These are phyloP conservation scores for Phylloporus sp. DNA, from an alignment of 768 basidiomycete species.

Conservation along the genomic window DNA sequence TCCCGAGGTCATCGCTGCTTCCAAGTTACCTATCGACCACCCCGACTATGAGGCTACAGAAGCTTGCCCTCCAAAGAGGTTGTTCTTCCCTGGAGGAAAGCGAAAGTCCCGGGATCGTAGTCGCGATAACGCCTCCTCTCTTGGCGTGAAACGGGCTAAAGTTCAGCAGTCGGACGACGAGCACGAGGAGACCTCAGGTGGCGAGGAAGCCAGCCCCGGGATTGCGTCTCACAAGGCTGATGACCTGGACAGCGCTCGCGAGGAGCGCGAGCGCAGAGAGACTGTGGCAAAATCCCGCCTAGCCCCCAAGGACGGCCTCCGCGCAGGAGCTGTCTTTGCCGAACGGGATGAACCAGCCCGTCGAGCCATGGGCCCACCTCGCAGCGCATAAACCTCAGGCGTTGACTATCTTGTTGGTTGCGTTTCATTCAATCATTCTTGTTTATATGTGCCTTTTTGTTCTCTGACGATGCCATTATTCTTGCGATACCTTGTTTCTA, in stretches of 20 bases:
- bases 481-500: constrained; percentile 12
- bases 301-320: constrained; percentile 25
- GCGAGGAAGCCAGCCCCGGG: constrained; percentile 9
- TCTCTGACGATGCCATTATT: not conserved
- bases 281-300: constrained; percentile 19
- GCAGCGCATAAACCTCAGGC: constrained; percentile 12
- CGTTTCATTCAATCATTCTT: constrained; percentile 4
- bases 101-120: constrained; percentile 25
- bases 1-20: constrained; percentile 38
- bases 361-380: constrained; percentile 29
- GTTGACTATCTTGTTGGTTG: not conserved
- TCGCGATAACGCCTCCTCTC: constrained; percentile 9
- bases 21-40: constrained; percentile 55
- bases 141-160: constrained; percentile 15
- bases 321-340: constrained; percentile 25
- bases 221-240: not conserved
- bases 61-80: constrained; percentile 50
- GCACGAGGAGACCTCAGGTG: constrained; percentile 9
- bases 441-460: not conserved
- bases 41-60: constrained; percentile 62
- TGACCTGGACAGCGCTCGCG: constrained; percentile 13
- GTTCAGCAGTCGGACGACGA: constrained; percentile 4
- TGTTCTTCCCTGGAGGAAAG: constrained; percentile 48
- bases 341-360: constrained; percentile 30
- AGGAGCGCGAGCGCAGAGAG: constrained; percentile 27